Base-by-base conservation (phyloP, 495 filamentous ascomycete genomes). In the Amphirosellinia nigrospora region DNA sequence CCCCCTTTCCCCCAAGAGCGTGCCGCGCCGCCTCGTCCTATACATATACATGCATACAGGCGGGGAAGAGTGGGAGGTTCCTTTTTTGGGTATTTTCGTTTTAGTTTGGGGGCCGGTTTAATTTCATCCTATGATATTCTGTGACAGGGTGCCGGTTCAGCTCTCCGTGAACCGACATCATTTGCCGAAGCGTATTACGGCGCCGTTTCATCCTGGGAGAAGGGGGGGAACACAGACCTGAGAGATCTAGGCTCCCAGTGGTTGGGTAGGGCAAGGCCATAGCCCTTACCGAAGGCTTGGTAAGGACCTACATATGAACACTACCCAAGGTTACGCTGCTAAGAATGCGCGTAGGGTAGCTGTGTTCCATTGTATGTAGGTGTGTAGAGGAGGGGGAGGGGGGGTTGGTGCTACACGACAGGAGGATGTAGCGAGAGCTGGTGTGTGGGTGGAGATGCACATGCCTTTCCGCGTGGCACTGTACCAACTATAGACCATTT, bases 301-400 rank as follows among this genome's bases (percentile, higher is more conserved):
- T 69, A 69, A 62, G 34, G 66, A 62, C 66, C 66, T 69, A 61
- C 66, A 69, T 61, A 62, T 69, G 45, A n/a, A 68, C 65, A n/a
- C 65, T 59, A 62, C 66, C 56, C 58, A 26, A 50, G 23, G 34
- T 30, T 43, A 56, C 64, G 36, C n/a, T 53, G 63, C 63, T 65
- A 64, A 36, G 7, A 21, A 36, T 43, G 62, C 45, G 30, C 23
- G 39, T 7, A 63, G 58, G 58, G 26, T 64, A 48, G 4, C 58
- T 28, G 16, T 60, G 21, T 41, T 2, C 5, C 26, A 34, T 9
- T 41, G 39, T 21, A 4, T 19, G 13, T 21, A 41, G 45, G 34
- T 41, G 43, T 19, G 43, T 10, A 43, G 41, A 13, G 15, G 13
- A 15, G 43, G 7, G 19, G 4, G 43, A 19, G 16, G 43, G 46